Percentiles rank a stretch among this genome's conserved stretches.
These are phyloP conservation scores for Schizonepeta tenuifolia DNA, from an alignment of 257 asterid species.

Conservation along the genomic window DNA sequence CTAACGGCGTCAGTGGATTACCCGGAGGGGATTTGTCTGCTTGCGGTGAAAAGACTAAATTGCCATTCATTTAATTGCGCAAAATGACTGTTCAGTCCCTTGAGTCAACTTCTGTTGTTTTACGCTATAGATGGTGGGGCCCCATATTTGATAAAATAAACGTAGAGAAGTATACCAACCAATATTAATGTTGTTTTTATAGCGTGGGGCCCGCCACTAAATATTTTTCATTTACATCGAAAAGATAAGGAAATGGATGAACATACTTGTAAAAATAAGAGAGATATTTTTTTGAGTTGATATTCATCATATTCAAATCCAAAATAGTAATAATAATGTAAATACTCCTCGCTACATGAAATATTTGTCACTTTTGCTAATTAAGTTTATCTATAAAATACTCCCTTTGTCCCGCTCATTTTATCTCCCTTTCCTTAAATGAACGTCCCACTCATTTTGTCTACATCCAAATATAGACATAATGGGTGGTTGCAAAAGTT, in stretches of 20 bases:
- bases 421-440: too few species aligned
- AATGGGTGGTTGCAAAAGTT: too few species aligned
- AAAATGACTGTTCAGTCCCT: constrained; percentile 17
- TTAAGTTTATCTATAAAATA: too few species aligned
- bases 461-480: too few species aligned
- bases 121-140: constrained; percentile 30
- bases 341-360: too few species aligned
- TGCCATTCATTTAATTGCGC: background rate
- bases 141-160: constrained; percentile 17
- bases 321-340: too few species aligned
- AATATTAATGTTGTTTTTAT: background rate
- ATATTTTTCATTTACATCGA: background rate
- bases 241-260: background rate
- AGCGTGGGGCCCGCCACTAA: background rate
- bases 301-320: too few species aligned
- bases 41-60: constrained; percentile 15
- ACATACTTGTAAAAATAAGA: background rate
- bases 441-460: too few species aligned
- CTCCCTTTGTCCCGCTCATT: too few species aligned
- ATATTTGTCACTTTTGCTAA: too few species aligned
- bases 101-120: constrained; percentile 31
- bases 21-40: background rate
- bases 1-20: constrained; percentile 44
- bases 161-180: constrained; percentile 20
- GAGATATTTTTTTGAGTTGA: background rate